Evolutionary conservation across 345 rosid species (phyloP).

Genomic region (Aethionema arabicum): DNA sequence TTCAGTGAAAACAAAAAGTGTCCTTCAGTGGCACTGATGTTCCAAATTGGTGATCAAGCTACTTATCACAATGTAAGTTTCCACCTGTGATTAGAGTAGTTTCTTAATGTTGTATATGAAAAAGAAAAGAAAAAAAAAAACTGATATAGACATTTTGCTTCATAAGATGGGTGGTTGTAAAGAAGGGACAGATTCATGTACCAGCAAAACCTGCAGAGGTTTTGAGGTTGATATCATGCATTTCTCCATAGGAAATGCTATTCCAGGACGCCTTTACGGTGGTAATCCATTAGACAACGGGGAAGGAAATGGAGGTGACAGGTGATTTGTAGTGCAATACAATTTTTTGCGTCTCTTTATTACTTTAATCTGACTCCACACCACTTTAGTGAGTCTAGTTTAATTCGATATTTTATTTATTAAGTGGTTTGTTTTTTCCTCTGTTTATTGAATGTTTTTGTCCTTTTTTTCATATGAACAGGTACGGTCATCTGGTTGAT

Average conservation of each 20-base stretch:
- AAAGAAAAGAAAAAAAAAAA: neutral
- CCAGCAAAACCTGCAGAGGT: conserved; percentile 86
- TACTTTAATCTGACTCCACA: conserved; percentile 19
- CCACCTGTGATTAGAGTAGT: neutral
- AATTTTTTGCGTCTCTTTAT: conserved; percentile 1
- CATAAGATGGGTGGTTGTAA: conserved; percentile 93
- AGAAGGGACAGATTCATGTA: conserved; percentile 65
- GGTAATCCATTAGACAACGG: conserved; percentile 72
- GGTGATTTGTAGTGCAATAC: conserved; percentile 47
- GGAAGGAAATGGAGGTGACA: conserved; percentile 92
- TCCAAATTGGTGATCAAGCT: conserved; percentile 81
- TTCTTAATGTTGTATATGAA: neutral
- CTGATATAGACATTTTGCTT: conserved; percentile 22
- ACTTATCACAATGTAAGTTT: conserved; percentile 77
- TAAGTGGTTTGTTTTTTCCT: conserved; percentile 5
- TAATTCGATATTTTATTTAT: neutral
- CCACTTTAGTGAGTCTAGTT: conserved; percentile 11
- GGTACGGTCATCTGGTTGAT: conserved; percentile 91
- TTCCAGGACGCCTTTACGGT: conserved; percentile 96
- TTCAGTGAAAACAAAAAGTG: conserved; percentile 72
- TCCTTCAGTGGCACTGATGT: conserved; percentile 93
- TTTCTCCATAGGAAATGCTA: conserved; percentile 93
- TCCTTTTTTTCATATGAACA: conserved; percentile 33
- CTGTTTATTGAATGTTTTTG: conserved; percentile 5
- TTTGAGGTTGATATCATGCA: conserved; percentile 99